Percentiles rank a stretch among this genome's conserved stretches.
Conservation (phyloP, 345 rosid genomes). For the Eucalyptus albens region DNA sequence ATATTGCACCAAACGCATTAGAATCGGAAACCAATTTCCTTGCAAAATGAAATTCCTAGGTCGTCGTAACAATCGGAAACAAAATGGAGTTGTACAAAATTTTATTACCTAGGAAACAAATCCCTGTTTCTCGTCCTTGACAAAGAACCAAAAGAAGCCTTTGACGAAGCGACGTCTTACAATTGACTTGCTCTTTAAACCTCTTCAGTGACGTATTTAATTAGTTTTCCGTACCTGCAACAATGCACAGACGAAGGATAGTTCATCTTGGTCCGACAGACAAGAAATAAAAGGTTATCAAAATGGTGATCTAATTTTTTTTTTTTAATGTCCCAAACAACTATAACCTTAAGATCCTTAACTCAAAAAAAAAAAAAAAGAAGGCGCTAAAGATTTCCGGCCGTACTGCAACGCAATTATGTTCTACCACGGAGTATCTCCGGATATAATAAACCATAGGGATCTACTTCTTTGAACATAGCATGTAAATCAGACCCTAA, state of each 20-base stretch:
- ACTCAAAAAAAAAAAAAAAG: neutral
- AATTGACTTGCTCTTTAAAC: neutral
- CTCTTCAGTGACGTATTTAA: neutral
- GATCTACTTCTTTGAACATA: neutral
- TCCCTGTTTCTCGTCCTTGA: neutral
- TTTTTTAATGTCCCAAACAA: neutral
- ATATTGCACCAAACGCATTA: neutral
- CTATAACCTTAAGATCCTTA: neutral
- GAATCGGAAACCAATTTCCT: neutral
- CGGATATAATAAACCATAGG: neutral
- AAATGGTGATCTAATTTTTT: neutral
- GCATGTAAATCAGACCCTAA: neutral
- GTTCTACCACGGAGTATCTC: neutral
- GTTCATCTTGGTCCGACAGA: neutral
- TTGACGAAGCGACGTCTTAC: neutral
- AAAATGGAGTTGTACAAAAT: neutral
- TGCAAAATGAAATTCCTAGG: neutral
- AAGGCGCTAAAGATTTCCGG: neutral
- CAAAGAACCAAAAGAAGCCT: neutral
- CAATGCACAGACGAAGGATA: neutral
- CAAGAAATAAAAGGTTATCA: neutral
- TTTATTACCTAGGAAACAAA: neutral
- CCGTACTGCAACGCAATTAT: neutral
- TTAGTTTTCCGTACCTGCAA: neutral
- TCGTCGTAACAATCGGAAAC: neutral